A percentile compares a stretch with the other conserved stretches of the same genome.
phyloP scores from a whole-genome alignment of 2,329 filamentous ascomycete genomes.

The Diaporthe sp. region DNA sequence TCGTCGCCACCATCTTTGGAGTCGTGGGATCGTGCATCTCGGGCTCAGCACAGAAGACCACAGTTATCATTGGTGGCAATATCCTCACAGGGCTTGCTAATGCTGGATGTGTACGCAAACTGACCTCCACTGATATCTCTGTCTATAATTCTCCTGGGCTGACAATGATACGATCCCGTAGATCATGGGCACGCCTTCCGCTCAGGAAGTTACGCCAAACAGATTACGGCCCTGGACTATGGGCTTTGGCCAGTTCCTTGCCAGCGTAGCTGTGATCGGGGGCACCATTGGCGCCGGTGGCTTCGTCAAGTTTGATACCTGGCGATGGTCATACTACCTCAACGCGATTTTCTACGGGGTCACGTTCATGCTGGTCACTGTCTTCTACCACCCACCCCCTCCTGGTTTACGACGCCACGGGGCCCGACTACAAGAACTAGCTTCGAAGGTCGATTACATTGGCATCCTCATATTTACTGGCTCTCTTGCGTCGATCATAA shows the following conservation, averaged over 20 bases:
- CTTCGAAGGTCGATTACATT: constrained; percentile 29
- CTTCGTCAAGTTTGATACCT: constrained; percentile 37
- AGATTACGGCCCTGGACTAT: constrained; percentile 25
- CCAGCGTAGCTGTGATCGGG: constrained; percentile 29
- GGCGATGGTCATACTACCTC: constrained; percentile 38
- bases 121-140: no score
- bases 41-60: constrained; percentile 32
- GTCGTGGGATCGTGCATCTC: constrained; percentile 33
- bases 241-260: constrained; percentile 29
- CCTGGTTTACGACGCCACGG: constrained; percentile 33
- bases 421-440: neutral
- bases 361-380: constrained; percentile 6
- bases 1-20: constrained; percentile 20
- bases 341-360: constrained; percentile 33
- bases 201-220: constrained; percentile 35
- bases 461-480: constrained; percentile 36
- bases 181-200: constrained; percentile 35
- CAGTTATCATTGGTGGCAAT: constrained; percentile 33
- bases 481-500: constrained; percentile 27
- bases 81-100: constrained; percentile 36
- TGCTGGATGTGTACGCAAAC: constrained; percentile 35
- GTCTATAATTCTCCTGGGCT: neutral
- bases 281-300: constrained; percentile 34
- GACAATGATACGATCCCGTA: neutral
- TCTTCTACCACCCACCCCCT: constrained; percentile 38